phyloP scores from a whole-genome alignment of 2,329 filamentous ascomycete species.

The Nannizziopsis arthrosporioides region DNA sequence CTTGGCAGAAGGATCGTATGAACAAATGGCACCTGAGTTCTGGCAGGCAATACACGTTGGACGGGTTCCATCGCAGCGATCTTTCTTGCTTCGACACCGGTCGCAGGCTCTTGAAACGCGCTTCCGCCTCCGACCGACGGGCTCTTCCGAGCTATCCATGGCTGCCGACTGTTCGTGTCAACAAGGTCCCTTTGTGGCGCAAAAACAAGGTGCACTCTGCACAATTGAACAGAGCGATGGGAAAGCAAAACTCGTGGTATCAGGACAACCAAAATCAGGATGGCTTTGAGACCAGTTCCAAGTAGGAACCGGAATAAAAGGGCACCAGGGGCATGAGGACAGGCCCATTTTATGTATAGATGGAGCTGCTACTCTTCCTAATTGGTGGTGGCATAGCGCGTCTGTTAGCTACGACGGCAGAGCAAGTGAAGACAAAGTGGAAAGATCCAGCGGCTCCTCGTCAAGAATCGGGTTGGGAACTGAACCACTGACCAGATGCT shows the following conservation, averaged over 20 bases:
- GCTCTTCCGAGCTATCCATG: slow-evolving; percentile 7
- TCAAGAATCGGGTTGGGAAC: slow-evolving; percentile 6
- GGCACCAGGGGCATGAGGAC: too few species aligned
- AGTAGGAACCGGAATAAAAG: too few species aligned
- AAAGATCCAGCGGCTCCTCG: background rate
- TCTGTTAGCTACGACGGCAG: background rate
- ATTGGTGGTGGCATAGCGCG: too few species aligned
- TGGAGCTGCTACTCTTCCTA: background rate
- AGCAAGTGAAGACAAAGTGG: background rate
- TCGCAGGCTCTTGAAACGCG: slow-evolving; percentile 38
- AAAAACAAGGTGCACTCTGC: too few species aligned
- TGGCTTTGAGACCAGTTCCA: too few species aligned
- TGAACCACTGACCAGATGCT: slow-evolving; percentile 1
- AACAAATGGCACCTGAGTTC: slow-evolving; percentile 30
- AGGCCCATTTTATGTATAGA: slow-evolving; percentile 2
- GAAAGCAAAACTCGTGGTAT: too few species aligned
- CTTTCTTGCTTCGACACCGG: slow-evolving; percentile 37
- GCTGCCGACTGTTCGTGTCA: background rate
- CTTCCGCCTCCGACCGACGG: slow-evolving; percentile 21
- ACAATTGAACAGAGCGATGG: too few species aligned
- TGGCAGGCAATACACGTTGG: slow-evolving; percentile 35
- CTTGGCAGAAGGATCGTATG: slow-evolving; percentile 35
- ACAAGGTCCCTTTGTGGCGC: too few species aligned
- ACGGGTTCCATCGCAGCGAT: slow-evolving; percentile 36
- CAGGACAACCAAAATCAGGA: too few species aligned